Base-by-base conservation (phyloP, 2,329 filamentous ascomycete genomes). In the Aspergillus calidoustus region DNA sequence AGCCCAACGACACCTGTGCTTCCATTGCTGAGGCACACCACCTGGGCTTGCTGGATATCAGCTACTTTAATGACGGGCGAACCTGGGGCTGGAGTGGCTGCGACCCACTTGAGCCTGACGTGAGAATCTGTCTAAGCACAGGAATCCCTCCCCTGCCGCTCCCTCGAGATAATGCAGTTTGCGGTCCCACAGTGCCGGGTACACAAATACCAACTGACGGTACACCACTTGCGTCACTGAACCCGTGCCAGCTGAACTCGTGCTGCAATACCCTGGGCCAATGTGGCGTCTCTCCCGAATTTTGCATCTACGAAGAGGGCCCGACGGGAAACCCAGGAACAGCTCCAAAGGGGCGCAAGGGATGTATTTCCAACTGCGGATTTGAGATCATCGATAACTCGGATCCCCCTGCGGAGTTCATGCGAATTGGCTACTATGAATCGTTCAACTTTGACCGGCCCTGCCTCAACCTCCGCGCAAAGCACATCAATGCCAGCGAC, bases 71-170 rank as follows among this genome's bases (percentile, higher is more conserved):
- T n/a, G 50, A 82, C 64, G 75, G 71, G n/a, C 69, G 75, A 2
- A 83, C 81, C 7, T 83, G 81, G 81, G 80, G 76, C 15, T 82
- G 78, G 78, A 68, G 53, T 13, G 79, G 77, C 23, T 83, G 81
- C 63, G 59, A 68, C 3, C 54, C 69, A 15, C 63, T 83, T 15
- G 65, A 65, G 15, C 50, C 64, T 9, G 73, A 71, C 0, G 57
- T 64, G 5, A 69, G 63, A 4, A 79, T 83, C 9, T 83, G 81
- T 62, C 62, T 83, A 0, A 81, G 78, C 61, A 60, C 65, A 0
- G 81, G 81, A 0, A 64, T 57, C 2, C 74, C 80, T 1, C 80
- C 80, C 0, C 72, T 82, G 63, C 81, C 81, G 6, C 69, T 75
- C 1, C 59, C 69, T 0, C 62, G 79, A 1, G 28, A 68, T 2